These are phyloP conservation scores for Grosmannia penicillata DNA, from an alignment of 2,329 filamentous ascomycete genomes.

Conservation along the genomic window DNA sequence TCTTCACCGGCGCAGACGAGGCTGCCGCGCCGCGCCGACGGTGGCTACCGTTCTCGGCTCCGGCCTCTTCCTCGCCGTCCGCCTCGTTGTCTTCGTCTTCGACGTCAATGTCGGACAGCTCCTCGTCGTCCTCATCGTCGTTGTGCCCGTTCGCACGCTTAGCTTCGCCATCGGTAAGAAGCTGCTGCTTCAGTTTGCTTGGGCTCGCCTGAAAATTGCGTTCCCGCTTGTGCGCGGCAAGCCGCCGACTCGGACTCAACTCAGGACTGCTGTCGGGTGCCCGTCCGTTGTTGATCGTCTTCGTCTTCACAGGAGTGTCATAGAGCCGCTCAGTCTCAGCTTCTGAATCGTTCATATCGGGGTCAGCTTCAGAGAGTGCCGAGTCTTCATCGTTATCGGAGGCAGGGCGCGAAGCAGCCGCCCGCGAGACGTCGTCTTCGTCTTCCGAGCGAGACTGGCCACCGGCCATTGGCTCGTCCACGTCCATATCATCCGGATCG, in stretches of 20 bases:
- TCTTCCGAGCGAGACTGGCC: slow-evolving; percentile 10
- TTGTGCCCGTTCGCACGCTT: slow-evolving; percentile 14
- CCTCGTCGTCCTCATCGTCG: slow-evolving; percentile 17
- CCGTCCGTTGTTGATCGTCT: slow-evolving; percentile 16
- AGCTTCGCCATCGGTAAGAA: slow-evolving; percentile 22
- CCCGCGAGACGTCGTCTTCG: slow-evolving; percentile 11
- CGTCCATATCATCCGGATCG: slow-evolving; percentile 49
- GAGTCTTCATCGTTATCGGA: slow-evolving; percentile 20
- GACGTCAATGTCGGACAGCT: slow-evolving; percentile 14
- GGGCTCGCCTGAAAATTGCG: slow-evolving; percentile 34
- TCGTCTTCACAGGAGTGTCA: slow-evolving; percentile 57
- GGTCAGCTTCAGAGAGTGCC: slow-evolving; percentile 37
- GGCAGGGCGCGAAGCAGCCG: slow-evolving; percentile 5
- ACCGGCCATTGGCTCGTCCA: slow-evolving; percentile 17
- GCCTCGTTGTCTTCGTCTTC: slow-evolving; percentile 21
- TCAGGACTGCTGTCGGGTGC: slow-evolving; percentile 35
- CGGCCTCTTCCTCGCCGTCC: slow-evolving; percentile 12
- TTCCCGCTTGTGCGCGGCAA: slow-evolving; percentile 5
- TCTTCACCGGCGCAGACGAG: slow-evolving; percentile 13
- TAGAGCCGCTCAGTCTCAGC: slow-evolving; percentile 91
- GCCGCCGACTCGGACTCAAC: slow-evolving; percentile 30
- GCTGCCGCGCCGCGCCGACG: slow-evolving; percentile 14
- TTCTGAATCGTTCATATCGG: slow-evolving; percentile 50
- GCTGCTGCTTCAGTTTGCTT: slow-evolving; percentile 55
- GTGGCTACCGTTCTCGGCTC: slow-evolving; percentile 1